Percentiles rank a stretch among this genome's conserved stretches.
Conservation (phyloP, 1,284 basidiomycete species). For the Austroboletus novae-zelandiae region DNA sequence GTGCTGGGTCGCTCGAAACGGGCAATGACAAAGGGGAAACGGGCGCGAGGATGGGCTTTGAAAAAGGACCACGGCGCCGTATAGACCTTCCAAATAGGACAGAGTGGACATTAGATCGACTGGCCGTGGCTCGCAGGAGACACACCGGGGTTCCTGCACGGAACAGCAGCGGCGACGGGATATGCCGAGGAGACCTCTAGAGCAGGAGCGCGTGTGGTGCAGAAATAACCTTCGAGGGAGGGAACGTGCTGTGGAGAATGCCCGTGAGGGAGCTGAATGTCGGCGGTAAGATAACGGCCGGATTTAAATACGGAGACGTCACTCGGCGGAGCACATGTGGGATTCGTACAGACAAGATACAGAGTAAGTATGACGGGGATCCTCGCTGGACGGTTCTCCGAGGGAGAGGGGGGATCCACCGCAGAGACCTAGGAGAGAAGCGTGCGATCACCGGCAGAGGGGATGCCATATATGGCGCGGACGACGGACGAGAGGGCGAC, state of each 20-base stretch:
- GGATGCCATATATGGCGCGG: conserved; percentile 18
- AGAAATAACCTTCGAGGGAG: conserved; percentile 31
- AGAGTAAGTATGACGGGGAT: background rate
- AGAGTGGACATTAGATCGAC: too few species aligned
- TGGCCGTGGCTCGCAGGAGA: background rate
- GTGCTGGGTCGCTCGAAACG: conserved; percentile 11
- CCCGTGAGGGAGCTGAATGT: background rate
- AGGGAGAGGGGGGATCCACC: conserved; percentile 26
- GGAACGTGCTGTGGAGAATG: conserved; percentile 33
- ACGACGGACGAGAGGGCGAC: background rate
- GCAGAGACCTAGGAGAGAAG: conserved; percentile 29
- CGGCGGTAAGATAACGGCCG: conserved; percentile 23
- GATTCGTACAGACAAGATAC: conserved; percentile 11
- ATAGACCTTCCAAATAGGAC: too few species aligned
- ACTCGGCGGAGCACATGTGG: conserved; percentile 24
- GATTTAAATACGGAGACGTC: conserved; percentile 29
- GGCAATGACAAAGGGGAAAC: conserved; percentile 14
- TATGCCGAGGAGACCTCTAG: conserved; percentile 17
- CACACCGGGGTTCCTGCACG: conserved; percentile 9
- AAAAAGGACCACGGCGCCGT: too few species aligned
- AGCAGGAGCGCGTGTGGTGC: conserved; percentile 2
- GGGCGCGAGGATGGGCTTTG: background rate
- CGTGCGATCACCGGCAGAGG: conserved; percentile 14
- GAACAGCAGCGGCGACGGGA: conserved; percentile 22
- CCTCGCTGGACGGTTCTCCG: too few species aligned